Base-by-base conservation (phyloP, 768 basidiomycete genomes). In the Solioccasus polychromus region DNA sequence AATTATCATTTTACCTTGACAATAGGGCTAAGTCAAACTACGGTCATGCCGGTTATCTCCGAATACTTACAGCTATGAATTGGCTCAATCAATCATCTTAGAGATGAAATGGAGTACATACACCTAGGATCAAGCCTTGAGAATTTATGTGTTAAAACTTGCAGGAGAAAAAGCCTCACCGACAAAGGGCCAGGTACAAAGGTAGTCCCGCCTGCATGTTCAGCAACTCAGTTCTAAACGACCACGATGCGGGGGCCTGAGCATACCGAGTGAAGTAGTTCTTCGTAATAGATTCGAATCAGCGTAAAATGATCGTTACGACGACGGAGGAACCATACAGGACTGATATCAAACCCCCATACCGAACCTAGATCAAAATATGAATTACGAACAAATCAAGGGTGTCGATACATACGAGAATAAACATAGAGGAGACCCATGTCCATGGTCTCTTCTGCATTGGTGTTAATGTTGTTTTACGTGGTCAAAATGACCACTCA, bases 381-480 rank as follows among this genome's bases (percentile, higher is more conserved):
- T 32, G 0, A 23, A 9, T 14, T 4, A 15, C 10, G 8, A 23
- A n/a, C n/a, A n/a, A n/a, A n/a, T n/a, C n/a, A n/a, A n/a, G n/a
- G n/a, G n/a, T n/a, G n/a, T 34, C 5, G 12, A n/a, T 10, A 34
- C 38, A 6, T 28, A 52, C 51, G 1, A 52, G 8, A 29, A 44
- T n/a, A 24, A 50, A 52, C 7, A 31, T 9, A 3, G 25, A 32
- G 11, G 51, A 50, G 14, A 52, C 23, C 43, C 35, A 45, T 2
- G 48, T 44, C 51, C 51, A 52, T 11, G 17, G 18, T 35, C 39
- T 41, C 3, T 30, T 44, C 51, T 52, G 14, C 22, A 20, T 20
- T 5, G 11, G 7, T 3, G 24, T 52, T 23, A 42, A 17, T n/a
- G 4, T 11, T 9, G 4, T 7, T 24, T 26, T 5, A 3, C 3